Conservation (phyloP, 306 rosid species). For the Cucurbita maxima region DNA sequence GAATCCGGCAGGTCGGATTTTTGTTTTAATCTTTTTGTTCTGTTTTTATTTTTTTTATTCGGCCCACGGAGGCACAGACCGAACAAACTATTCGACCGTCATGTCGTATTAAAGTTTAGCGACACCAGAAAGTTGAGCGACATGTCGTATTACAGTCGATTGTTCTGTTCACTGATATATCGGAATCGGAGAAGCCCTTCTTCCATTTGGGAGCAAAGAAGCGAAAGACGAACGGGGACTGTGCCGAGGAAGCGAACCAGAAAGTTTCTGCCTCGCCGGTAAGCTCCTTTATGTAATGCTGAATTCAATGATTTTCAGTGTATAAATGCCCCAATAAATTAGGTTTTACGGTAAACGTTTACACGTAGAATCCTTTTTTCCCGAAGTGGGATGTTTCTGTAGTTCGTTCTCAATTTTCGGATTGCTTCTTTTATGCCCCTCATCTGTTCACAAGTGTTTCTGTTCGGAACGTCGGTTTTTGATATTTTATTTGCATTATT, state of each 20-base stretch:
- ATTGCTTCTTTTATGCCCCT: neutral
- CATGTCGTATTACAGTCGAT: neutral
- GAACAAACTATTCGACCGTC: neutral
- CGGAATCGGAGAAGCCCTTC: neutral
- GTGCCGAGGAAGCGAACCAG: neutral
- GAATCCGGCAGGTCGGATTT: constrained; percentile 2
- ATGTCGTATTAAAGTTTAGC: neutral
- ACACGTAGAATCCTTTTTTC: neutral
- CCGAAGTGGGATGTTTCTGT: neutral
- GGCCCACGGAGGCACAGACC: neutral
- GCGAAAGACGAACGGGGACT: neutral
- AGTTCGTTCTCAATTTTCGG: neutral
- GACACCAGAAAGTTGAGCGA: neutral
- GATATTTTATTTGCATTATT: neutral
- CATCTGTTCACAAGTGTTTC: neutral
- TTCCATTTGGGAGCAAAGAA: neutral
- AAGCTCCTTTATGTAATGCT: neutral
- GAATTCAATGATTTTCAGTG: neutral
- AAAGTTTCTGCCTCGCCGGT: neutral
- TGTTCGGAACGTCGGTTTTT: neutral
- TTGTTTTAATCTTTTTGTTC: neutral
- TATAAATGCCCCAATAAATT: neutral
- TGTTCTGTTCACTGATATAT: neutral
- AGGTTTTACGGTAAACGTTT: neutral
- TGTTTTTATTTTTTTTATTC: neutral